phyloP scores from a whole-genome alignment of 768 basidiomycete species.

The Russula compacta region DNA sequence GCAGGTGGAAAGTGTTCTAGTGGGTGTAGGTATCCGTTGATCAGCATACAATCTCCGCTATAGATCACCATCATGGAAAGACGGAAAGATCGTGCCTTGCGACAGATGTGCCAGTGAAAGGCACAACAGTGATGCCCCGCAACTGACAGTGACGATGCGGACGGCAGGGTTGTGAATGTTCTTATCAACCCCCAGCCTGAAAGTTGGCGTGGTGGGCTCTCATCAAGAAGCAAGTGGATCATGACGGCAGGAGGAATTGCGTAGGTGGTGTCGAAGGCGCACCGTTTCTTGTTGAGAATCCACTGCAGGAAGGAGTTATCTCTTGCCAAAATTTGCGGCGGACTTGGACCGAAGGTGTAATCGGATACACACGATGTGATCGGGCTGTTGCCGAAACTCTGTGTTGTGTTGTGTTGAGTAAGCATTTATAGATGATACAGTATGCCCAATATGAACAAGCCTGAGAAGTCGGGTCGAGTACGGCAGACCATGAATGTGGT shows the following conservation, averaged over 20 bases:
- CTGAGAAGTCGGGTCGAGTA: neutral
- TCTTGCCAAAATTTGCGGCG: too few species aligned
- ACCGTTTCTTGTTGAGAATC: too few species aligned
- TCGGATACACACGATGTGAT: too few species aligned
- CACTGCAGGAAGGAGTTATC: too few species aligned
- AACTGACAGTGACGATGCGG: neutral
- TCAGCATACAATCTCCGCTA: neutral
- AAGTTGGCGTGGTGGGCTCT: neutral
- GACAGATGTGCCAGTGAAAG: neutral
- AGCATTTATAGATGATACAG: neutral
- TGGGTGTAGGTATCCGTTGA: neutral
- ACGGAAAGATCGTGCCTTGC: constrained; percentile 1
- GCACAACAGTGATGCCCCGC: neutral
- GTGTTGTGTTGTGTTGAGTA: too few species aligned
- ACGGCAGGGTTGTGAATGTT: neutral
- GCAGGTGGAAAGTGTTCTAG: neutral
- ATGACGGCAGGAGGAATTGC: neutral
- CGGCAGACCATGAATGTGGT: neutral
- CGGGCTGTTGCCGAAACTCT: too few species aligned
- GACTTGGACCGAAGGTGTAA: too few species aligned
- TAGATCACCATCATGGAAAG: neutral
- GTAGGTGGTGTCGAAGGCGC: too few species aligned
- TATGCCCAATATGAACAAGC: neutral
- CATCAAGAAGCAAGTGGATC: neutral
- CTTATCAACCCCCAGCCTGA: neutral